A percentile compares a stretch with the other conserved stretches of the same genome.
phyloP scores from a whole-genome alignment of 805 yeast genomes.

The Sungouiozyma intestinalis region DNA sequence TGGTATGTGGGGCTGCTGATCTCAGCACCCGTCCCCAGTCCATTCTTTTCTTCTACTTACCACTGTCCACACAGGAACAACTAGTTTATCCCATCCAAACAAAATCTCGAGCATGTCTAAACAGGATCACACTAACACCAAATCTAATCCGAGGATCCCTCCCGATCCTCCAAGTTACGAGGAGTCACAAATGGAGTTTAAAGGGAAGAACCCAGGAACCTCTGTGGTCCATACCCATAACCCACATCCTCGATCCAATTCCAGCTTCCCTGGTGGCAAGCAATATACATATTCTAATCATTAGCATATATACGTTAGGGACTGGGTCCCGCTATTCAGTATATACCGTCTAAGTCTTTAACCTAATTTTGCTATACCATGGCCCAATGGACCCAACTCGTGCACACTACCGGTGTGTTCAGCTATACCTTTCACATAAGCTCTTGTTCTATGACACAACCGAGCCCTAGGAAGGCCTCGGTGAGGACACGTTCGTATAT shows the following conservation, averaged over 20 bases:
- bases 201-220: not conserved
- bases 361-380: too few species aligned
- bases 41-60: not conserved
- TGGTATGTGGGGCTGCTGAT: too few species aligned
- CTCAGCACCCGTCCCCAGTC: too few species aligned
- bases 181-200: conserved; percentile 9
- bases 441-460: conserved; percentile 64
- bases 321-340: too few species aligned
- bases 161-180: conserved; percentile 21
- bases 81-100: too few species aligned
- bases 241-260: conserved; percentile 4
- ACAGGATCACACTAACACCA: not conserved
- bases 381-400: too few species aligned
- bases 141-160: conserved; percentile 5
- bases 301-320: not conserved
- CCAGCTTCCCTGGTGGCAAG: conserved; percentile 6
- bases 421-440: conserved; percentile 13
- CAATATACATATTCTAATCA: conserved; percentile 2
- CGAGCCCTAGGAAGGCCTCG: conserved; percentile 85
- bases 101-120: not conserved
- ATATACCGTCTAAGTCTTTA: too few species aligned
- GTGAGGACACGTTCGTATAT: conserved; percentile 70
- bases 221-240: not conserved
- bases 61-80: too few species aligned
- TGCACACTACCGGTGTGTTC: too few species aligned